A percentile compares a stretch with the other conserved stretches of the same genome.
These are phyloP conservation scores for Aspergillus fijiensis DNA, from an alignment of 2,329 filamentous ascomycete genomes.

Conservation along the genomic window DNA sequence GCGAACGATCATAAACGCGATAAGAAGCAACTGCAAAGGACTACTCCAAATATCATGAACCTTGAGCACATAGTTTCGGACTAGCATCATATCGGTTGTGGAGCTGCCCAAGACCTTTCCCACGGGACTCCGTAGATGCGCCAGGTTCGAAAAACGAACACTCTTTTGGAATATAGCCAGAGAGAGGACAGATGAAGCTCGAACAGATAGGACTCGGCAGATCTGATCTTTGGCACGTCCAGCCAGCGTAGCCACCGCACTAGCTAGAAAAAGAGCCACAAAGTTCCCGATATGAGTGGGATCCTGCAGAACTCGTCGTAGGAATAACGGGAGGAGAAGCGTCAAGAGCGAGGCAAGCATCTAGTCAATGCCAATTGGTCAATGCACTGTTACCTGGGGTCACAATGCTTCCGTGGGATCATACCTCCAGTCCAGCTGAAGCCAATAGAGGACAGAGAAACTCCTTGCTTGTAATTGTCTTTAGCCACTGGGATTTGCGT, in stretches of 20 bases:
- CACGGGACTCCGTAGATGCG: not conserved
- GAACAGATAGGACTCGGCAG: not conserved
- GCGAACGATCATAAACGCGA: not conserved
- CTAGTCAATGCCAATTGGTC: not conserved
- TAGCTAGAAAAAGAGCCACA: not conserved
- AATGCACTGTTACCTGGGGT: not conserved
- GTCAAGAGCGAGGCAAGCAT: not conserved
- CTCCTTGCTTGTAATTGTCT: not conserved
- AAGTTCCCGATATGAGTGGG: not conserved
- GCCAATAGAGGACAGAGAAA: not conserved
- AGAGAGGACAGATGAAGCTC: not conserved
- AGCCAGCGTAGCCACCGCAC: not conserved
- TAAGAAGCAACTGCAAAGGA: not conserved
- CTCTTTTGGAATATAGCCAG: not conserved
- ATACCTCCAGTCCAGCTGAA: not conserved
- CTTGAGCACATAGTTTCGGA: not conserved
- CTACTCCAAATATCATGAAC: not conserved
- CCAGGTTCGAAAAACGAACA: not conserved
- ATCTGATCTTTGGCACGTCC: not conserved
- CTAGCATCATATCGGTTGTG: not conserved
- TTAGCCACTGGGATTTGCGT: not conserved
- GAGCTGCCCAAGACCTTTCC: not conserved
- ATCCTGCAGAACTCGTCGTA: not conserved
- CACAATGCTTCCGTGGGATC: not conserved
- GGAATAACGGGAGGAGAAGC: not conserved